phyloP scores from a whole-genome alignment of 1,139 yeast species.

The Waltiozyma sp. region DNA sequence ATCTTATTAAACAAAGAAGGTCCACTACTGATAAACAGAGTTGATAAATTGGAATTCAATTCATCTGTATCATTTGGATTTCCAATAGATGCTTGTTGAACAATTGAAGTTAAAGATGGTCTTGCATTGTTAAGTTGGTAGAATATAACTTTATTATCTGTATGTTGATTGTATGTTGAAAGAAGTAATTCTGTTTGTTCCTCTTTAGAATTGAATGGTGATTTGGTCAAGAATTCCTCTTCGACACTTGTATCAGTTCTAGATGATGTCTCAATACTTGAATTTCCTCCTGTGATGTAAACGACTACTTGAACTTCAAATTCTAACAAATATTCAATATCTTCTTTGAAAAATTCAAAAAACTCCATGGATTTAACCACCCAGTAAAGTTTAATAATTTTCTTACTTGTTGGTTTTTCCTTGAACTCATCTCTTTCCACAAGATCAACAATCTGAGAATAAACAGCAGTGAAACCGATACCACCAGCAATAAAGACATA shows the following conservation, averaged over 20 bases:
- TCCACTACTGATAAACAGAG: not conserved
- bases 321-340: slow-evolving; percentile 15
- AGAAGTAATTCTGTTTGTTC: not conserved
- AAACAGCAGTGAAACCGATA: slow-evolving; percentile 49
- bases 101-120: not conserved
- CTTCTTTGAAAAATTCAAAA: slow-evolving; percentile 14
- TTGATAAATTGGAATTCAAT: not conserved
- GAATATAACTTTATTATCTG: not conserved
- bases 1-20: not conserved
- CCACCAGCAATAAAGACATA: slow-evolving; percentile 54
- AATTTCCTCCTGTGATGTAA: slow-evolving; percentile 16
- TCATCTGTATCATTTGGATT: not conserved
- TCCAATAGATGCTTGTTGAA: not conserved
- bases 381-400: slow-evolving; percentile 18
- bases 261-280: not conserved
- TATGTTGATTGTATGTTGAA: not conserved
- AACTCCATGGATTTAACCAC: slow-evolving; percentile 13
- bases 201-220: not conserved
- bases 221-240: not conserved
- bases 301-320: slow-evolving; percentile 15
- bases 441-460: slow-evolving; percentile 14
- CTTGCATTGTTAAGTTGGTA: not conserved
- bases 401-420: slow-evolving; percentile 2
- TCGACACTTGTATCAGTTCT: not conserved
- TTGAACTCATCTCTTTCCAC: slow-evolving; percentile 8